Base-by-base conservation (phyloP, 768 basidiomycete genomes). In the Lentinula sp. region DNA sequence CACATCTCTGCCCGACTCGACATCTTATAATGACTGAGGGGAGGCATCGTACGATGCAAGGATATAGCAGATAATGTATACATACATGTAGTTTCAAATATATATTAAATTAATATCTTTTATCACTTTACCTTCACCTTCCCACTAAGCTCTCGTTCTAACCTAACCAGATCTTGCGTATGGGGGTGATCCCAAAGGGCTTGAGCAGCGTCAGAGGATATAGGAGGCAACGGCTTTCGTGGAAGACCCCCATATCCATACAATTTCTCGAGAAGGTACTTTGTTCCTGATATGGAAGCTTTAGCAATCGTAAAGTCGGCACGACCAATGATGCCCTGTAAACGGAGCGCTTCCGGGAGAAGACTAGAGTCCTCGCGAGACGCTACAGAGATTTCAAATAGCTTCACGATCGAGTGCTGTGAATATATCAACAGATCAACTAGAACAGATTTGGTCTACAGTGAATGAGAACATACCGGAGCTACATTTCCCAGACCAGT, bases 401-500 rank as follows among this genome's bases (percentile, higher is more conserved):
- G 76, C 63, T 81, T 83, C 39, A 71, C 76, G 37, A 88, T 73
- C 0, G 91, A 73, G 65, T 83, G 69, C 87, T 91, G 68, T 28
- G 39, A 43, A 7, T 28, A 10, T 9, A 46, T 63, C 59, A 45
- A 48, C 49, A 35, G 32, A n/a, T 39, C n/a, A 39, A 52, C 4
- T 37, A 43, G 4, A 43, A 41, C 46, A 45, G 60, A 36, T 28
- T 28, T 39, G 3, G 43, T 43, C n/a, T 28, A 35, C 12, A 62
- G 61, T 62, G 32, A 35, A 63, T 45, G 35, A 37, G 55, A 53
- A 72, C 78, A 64, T 66, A 88, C 91, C 9, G 91, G 92, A 49
- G 89, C 86, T 60, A 95, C 70, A 70, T 95, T 95, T 7, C 83
- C 93, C 18, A 95, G 85, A 50, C 94, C 94, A 37, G 90, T 93